Conservation (phyloP, 73 alveolate species). For the Paramecium primaurelia region DNA sequence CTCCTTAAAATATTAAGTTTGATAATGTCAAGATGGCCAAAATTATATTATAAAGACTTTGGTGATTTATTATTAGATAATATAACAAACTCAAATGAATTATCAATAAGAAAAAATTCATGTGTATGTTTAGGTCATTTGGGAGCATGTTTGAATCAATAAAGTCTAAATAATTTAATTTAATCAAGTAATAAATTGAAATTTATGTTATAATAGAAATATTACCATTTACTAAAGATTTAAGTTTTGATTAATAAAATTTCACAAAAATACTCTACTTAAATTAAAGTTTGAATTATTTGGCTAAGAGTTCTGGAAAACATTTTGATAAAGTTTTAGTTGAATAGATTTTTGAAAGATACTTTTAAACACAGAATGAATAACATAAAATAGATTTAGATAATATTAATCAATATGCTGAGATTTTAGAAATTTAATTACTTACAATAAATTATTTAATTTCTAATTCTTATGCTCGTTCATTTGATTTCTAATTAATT, state of each 20-base stretch:
- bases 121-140: slow-evolving; percentile 1
- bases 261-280: neutral
- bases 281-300: slow-evolving; percentile 10
- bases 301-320: slow-evolving; percentile 3
- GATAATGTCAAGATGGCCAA: slow-evolving; percentile 32
- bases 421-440: neutral
- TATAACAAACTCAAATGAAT: neutral
- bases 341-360: neutral
- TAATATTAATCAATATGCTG: neutral
- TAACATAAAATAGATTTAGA: neutral
- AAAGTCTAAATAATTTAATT: neutral
- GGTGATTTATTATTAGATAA: slow-evolving; percentile 23
- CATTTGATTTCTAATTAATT: neutral
- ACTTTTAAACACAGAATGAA: neutral
- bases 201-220: neutral
- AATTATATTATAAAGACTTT: neutral
- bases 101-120: slow-evolving; percentile 10
- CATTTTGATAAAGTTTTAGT: neutral
- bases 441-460: neutral
- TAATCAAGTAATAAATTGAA: neutral
- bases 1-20: neutral
- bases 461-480: neutral
- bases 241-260: neutral
- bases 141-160: neutral
- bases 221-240: neutral